phyloP scores from a whole-genome alignment of 2,329 filamentous ascomycete genomes.

The Cladorrhinum sp. region DNA sequence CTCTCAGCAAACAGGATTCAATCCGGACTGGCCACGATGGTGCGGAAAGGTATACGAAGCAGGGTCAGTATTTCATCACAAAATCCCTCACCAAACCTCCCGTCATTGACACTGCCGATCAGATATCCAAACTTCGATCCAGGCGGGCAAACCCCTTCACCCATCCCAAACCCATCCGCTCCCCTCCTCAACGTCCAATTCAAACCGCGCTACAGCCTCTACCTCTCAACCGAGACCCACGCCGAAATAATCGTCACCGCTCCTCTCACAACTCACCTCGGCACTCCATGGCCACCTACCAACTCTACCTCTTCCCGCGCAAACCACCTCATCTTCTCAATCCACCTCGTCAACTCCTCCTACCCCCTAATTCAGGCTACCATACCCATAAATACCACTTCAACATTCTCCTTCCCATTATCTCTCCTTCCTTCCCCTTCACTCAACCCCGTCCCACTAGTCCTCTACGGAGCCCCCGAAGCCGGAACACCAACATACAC shows the following conservation, averaged over 20 bases:
- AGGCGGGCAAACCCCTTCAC: slow-evolving; percentile 41
- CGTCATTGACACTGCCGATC: not conserved
- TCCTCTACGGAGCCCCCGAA: slow-evolving; percentile 35
- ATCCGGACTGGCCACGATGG: slow-evolving; percentile 45
- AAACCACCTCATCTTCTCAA: slow-evolving; percentile 35
- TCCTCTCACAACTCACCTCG: slow-evolving; percentile 40
- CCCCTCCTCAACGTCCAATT: slow-evolving; percentile 44
- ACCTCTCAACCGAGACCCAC: slow-evolving; percentile 39
- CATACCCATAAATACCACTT: slow-evolving; percentile 35
- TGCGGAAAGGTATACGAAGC: slow-evolving; percentile 47
- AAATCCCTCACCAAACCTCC: too few species aligned
- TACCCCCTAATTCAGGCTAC: slow-evolving; percentile 34
- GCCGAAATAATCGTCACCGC: slow-evolving; percentile 46
- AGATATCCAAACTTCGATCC: slow-evolving; percentile 43
- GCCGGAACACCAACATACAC: slow-evolving; percentile 35
- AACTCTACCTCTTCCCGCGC: slow-evolving; percentile 16
- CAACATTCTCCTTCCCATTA: slow-evolving; percentile 40
- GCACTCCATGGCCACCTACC: slow-evolving; percentile 35
- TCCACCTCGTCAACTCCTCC: slow-evolving; percentile 34
- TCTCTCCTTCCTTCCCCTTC: slow-evolving; percentile 33
- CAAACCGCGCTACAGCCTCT: slow-evolving; percentile 45
- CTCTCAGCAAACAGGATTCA: slow-evolving; percentile 37
- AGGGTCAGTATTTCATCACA: slow-evolving; percentile 29
- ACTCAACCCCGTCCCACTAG: slow-evolving; percentile 38
- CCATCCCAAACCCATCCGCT: slow-evolving; percentile 28